phyloP scores from a whole-genome alignment of 1,284 basidiomycete genomes.

The Puccinia triticina region DNA sequence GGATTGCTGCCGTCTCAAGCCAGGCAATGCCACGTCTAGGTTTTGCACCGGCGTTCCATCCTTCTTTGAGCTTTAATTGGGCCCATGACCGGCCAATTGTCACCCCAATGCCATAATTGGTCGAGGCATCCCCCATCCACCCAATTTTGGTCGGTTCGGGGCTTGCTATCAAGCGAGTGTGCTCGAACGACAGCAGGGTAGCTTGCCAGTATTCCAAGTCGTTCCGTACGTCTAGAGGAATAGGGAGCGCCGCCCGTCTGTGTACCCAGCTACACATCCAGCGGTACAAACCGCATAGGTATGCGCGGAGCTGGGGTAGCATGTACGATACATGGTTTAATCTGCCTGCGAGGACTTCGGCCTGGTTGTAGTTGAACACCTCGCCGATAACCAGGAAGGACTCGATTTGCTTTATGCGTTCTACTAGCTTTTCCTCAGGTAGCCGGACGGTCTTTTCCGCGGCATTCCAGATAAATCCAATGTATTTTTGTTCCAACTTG shows the following conservation, averaged over 20 bases:
- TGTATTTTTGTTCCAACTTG: background rate
- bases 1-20: too few relatives aligned
- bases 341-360: background rate
- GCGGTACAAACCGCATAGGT: background rate
- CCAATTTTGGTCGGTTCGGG: background rate
- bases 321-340: slow-evolving; percentile 5
- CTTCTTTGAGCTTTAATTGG: background rate
- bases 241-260: background rate
- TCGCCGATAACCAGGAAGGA: background rate
- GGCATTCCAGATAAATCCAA: background rate
- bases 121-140: too few relatives aligned
- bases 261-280: background rate
- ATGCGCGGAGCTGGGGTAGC: background rate
- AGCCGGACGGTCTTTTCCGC: background rate
- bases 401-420: background rate
- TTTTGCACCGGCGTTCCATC: background rate
- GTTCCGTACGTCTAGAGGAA: background rate
- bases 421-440: too few relatives aligned
- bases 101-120: background rate
- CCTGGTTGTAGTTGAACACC: background rate
- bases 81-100: background rate
- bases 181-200: background rate
- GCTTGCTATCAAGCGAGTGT: background rate
- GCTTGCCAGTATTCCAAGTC: background rate
- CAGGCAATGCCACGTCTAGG: background rate